Base-by-base conservation (phyloP, 768 basidiomycete species). In the Crepidotus variabilis region DNA sequence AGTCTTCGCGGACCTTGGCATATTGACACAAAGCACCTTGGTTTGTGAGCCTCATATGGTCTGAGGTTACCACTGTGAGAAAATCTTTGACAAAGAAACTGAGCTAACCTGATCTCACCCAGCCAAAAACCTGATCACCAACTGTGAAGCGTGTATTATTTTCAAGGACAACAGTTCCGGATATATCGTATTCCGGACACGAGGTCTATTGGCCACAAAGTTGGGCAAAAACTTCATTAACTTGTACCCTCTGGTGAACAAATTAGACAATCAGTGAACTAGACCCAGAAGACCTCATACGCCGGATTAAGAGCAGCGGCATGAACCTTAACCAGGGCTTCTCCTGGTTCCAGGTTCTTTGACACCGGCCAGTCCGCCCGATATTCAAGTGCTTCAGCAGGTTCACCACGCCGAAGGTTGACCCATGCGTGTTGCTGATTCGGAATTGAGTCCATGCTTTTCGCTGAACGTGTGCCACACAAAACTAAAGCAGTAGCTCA, bases 41-140 rank as follows among this genome's bases (percentile, higher is more conserved):
- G 74, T 51, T 68, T 73, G 50, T 64, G 61, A 13, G 71, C 67
- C 22, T 70, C 58, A 13, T 57, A 72, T 72, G 55, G 45, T n/a
- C 32, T 36, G 36, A 22, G 39, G 22, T 14, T 47, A 21, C 35
- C 14, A n/a, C n/a, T n/a, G n/a, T n/a, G n/a, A n/a, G n/a, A n/a
- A n/a, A n/a, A n/a, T n/a, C n/a, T n/a, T n/a, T n/a, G n/a, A n/a
- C n/a, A 43, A 43, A 28, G 50, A 32, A 8, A 16, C 20, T 18
- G 51, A 32, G 24, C 39, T 32, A 47, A 62, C 74, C 28, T 43
- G 73, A 60, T 1, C 77, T 66, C 8, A 83, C 74, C 51, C 73
- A 76, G 0, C 88, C 90, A 63, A 82, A 85, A 2, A 92, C 82
- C 45, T 79, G 73, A 57, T 91, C 86, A 1, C 90, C 89, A 1